These are phyloP conservation scores for Tulasnella sp. DNA, from an alignment of 768 basidiomycete species.

Conservation along the genomic window DNA sequence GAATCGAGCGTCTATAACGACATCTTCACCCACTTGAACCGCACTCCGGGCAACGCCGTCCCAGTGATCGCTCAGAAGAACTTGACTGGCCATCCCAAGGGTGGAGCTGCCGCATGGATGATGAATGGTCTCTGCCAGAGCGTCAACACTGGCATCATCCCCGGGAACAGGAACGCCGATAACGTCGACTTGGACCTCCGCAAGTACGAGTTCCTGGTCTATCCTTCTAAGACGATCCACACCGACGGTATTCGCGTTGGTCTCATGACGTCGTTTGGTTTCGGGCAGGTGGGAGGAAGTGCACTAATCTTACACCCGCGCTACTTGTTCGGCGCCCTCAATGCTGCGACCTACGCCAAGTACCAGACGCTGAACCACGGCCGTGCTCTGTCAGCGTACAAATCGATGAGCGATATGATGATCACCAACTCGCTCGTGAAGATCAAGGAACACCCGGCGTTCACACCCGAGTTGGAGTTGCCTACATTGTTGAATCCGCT, in stretches of 20 bases:
- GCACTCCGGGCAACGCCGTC: constrained; percentile 91
- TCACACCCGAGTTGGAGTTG: constrained; percentile 71
- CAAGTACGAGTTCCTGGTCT: constrained; percentile 82
- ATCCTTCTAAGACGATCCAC: constrained; percentile 93
- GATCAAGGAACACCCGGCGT: constrained; percentile 90
- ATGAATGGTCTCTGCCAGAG: constrained; percentile 85
- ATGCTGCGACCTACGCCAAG: constrained; percentile 62
- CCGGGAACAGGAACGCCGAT: constrained; percentile 93
- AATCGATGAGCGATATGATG: constrained; percentile 93
- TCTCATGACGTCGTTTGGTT: constrained; percentile 92
- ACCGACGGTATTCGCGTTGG: constrained; percentile 87
- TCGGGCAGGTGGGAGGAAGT: constrained; percentile 96
- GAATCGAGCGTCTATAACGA: constrained; percentile 97
- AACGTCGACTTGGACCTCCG: constrained; percentile 92
- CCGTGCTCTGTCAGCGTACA: constrained; percentile 65
- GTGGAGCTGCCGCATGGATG: constrained; percentile 98
- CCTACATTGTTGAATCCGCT: constrained; percentile 85
- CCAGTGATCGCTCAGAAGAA: constrained; percentile 97
- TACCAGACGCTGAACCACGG: constrained; percentile 59
- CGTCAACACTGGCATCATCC: constrained; percentile 73
- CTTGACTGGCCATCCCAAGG: constrained; percentile 94
- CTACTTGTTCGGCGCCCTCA: constrained; percentile 75
- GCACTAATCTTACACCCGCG: constrained; percentile 83
- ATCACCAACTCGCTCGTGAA: constrained; percentile 85
- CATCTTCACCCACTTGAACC: constrained; percentile 76